These are phyloP conservation scores for Kregervanrija delftensis DNA, from an alignment of 805 yeast genomes.

Conservation along the genomic window DNA sequence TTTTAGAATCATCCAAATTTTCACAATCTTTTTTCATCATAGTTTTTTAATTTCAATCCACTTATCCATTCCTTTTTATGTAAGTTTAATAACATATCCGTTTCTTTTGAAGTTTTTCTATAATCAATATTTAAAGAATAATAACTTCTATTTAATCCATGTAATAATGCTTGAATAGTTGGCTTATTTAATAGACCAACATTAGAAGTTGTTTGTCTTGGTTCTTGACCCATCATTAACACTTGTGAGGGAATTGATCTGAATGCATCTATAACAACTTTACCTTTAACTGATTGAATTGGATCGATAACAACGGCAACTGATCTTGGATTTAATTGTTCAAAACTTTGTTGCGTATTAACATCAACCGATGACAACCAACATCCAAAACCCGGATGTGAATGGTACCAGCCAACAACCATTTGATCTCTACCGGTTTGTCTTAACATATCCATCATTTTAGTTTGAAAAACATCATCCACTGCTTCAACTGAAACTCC, in stretches of 20 bases:
- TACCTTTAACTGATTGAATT: slow-evolving; percentile 96
- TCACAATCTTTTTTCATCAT: slow-evolving; percentile 69
- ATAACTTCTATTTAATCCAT: slow-evolving; percentile 94
- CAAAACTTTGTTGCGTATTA: slow-evolving; percentile 95
- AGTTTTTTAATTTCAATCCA: slow-evolving; percentile 75
- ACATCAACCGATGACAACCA: slow-evolving; percentile 98
- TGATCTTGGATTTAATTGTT: slow-evolving; percentile 89
- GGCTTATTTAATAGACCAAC: slow-evolving; percentile 95
- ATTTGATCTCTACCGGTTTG: slow-evolving; percentile 99
- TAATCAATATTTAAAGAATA: slow-evolving; percentile 93
- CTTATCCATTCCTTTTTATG: slow-evolving; percentile 96
- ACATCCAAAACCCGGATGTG: slow-evolving; percentile 99
- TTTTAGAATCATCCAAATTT: slow-evolving; percentile 65
- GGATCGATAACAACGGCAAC: slow-evolving; percentile 99
- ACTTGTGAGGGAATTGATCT: slow-evolving; percentile 84
- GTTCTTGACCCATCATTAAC: slow-evolving; percentile 93
- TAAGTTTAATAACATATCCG: slow-evolving; percentile 85
- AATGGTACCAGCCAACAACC: slow-evolving; percentile 99
- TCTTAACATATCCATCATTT: slow-evolving; percentile 98
- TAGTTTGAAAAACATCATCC: slow-evolving; percentile 97
- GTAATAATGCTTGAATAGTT: slow-evolving; percentile 92
- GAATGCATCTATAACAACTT: slow-evolving; percentile 97
- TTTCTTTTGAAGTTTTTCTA: slow-evolving; percentile 86
- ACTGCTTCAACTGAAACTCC: slow-evolving; percentile 99
- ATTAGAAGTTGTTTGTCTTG: slow-evolving; percentile 94